These are phyloP conservation scores for Crassisporium funariophilum DNA, from an alignment of 768 basidiomycete genomes.

Conservation along the genomic window DNA sequence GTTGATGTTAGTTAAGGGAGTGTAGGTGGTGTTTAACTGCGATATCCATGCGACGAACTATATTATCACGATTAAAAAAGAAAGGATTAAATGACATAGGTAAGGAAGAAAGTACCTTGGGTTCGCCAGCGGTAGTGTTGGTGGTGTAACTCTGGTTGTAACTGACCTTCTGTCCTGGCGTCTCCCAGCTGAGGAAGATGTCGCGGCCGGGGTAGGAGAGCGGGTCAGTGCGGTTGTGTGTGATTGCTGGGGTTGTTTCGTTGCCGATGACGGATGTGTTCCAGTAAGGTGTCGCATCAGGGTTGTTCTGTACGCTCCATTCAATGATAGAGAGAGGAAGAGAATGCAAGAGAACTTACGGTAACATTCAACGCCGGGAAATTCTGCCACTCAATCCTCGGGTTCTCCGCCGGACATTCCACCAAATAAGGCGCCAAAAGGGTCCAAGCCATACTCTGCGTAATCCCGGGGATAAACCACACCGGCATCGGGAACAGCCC, in stretches of 20 bases:
- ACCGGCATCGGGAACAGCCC: constrained; percentile 64
- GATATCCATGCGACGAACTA: constrained; percentile 60
- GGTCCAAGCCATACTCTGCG: constrained; percentile 67
- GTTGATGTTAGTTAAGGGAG: constrained; percentile 44
- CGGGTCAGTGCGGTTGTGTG: constrained; percentile 51
- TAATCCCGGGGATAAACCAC: constrained; percentile 57
- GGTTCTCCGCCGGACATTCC: constrained; percentile 55
- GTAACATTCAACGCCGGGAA: constrained; percentile 57
- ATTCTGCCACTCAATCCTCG: constrained; percentile 50
- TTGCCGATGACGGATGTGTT: constrained; percentile 28
- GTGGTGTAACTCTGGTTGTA: constrained; percentile 57
- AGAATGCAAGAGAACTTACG: constrained; percentile 28
- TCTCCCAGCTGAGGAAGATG: constrained; percentile 55
- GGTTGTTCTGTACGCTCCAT: constrained; percentile 19
- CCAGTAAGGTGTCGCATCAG: constrained; percentile 24
- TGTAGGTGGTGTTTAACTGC: constrained; percentile 63
- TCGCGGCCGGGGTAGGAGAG: constrained; percentile 47
- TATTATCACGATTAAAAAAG: too few relatives aligned
- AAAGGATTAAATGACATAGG: too few relatives aligned
- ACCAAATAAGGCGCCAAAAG: constrained; percentile 54
- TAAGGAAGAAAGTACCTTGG: too few relatives aligned
- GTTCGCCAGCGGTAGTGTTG: constrained; percentile 41
- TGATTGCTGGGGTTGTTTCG: constrained; percentile 49
- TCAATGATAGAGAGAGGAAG: not conserved
- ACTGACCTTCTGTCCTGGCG: constrained; percentile 51